These are phyloP conservation scores for Oryza australiensis DNA, from an alignment of 176 grass and related monocot species.

Conservation along the genomic window DNA sequence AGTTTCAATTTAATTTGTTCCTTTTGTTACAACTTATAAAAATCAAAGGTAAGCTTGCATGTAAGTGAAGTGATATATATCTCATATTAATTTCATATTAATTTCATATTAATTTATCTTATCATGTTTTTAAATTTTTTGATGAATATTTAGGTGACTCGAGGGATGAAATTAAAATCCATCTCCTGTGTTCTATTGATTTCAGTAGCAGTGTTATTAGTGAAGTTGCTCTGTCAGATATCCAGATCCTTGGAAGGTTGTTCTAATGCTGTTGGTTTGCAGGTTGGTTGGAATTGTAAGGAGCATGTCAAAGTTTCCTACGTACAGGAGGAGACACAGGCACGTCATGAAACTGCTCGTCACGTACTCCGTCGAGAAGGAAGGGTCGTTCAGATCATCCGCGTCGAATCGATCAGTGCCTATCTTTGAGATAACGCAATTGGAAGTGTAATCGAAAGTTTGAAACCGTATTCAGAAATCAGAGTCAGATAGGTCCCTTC, in stretches of 20 bases:
- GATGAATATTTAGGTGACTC: no score
- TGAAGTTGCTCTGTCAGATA: not conserved
- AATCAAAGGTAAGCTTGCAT: no score
- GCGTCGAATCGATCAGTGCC: slow-evolving; percentile 27
- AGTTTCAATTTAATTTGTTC: no score
- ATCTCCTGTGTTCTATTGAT: not conserved
- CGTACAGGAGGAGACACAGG: slow-evolving; percentile 76
- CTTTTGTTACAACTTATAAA: no score
- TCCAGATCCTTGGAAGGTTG: no score
- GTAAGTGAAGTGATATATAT: no score
- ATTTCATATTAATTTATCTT: no score
- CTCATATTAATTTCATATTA: no score
- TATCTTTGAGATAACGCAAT: slow-evolving; percentile 47
- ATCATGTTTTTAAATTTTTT: no score
- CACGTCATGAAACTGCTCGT: slow-evolving; percentile 70
- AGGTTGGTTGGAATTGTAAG: slow-evolving; percentile 80
- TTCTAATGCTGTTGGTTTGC: slow-evolving; percentile 4
- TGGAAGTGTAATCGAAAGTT: slow-evolving; percentile 42
- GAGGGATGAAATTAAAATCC: no score
- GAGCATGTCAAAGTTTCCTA: slow-evolving; percentile 77
- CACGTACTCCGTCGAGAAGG: slow-evolving; percentile 51
- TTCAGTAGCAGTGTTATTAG: not conserved
- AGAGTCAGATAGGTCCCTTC: not conserved
- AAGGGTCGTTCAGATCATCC: slow-evolving; percentile 44
- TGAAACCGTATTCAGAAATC: slow-evolving; percentile 12